Conservation (phyloP, 2,329 filamentous ascomycete species). For the Microdochium bolleyi region DNA sequence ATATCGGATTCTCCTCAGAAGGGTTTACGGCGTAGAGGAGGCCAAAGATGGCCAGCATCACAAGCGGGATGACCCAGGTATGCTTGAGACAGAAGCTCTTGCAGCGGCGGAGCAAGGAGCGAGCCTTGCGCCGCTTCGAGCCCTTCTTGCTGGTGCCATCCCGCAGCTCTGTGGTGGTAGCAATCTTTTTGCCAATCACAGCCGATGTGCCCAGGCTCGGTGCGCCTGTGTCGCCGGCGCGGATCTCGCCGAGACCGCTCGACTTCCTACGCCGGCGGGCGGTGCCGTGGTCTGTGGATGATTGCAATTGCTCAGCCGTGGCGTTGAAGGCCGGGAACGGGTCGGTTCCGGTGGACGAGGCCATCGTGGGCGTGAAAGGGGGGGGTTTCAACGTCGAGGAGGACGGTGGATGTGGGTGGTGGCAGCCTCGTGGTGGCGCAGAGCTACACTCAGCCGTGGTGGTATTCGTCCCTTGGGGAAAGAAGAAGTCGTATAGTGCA, state of each 20-base stretch:
- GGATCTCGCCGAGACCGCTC: constrained; percentile 45
- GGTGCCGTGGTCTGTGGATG: constrained; percentile 23
- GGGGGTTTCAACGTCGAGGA: not conserved
- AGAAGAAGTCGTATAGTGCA: no score
- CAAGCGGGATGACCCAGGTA: constrained; percentile 58
- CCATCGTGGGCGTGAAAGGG: constrained; percentile 23
- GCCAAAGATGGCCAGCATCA: constrained; percentile 57
- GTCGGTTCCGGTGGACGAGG: constrained; percentile 28
- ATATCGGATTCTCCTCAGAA: constrained; percentile 66
- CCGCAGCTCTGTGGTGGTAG: constrained; percentile 17
- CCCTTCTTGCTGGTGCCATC: constrained; percentile 19
- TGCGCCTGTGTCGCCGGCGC: constrained; percentile 46
- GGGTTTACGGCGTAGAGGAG: constrained; percentile 69
- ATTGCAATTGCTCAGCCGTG: constrained; percentile 39
- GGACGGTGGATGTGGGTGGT: not conserved
- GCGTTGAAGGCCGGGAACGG: constrained; percentile 48
- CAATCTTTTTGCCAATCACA: constrained; percentile 32
- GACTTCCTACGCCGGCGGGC: constrained; percentile 46
- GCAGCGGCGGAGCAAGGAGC: constrained; percentile 44
- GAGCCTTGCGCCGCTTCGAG: constrained; percentile 48
- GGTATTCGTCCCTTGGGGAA: no score
- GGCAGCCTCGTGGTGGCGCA: not conserved
- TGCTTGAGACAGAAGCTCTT: constrained; percentile 45
- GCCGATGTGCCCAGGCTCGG: constrained; percentile 39
- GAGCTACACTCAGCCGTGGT: not conserved